Evolutionary conservation across 108 stramenopile species (phyloP), one percentile per base, ranked within the genome.

Genomic region (Skeletonema marinoi): DNA sequence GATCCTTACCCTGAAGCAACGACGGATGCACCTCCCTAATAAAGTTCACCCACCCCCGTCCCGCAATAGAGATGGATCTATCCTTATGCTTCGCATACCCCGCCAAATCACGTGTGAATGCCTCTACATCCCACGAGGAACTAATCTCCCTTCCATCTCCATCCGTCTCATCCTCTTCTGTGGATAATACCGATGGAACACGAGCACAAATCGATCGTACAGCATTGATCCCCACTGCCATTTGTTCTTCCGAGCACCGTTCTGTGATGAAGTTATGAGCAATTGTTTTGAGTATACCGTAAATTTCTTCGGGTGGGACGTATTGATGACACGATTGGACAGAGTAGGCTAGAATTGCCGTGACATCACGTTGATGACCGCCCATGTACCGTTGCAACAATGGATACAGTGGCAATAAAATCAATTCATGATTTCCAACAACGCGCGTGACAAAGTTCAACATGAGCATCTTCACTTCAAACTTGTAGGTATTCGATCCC

Each of bases 161-260:
- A 30, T 51, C 66, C 29, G 50, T 74, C 29, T 70, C 71, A 8
- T 88, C 87, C 7, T 93, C 89, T 56, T 96, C 95, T 44, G 87
- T 85, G 31, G 89, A 84, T 54, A 98, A 79, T 0, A 96, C 79
- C 29, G 95, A 80, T 3, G 99, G 99, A 12, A 95, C 90, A n/a
- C 98, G 77, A 8, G 78, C 66, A 68, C 90, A 85, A 73, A 99
- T 90, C 48, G 97, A 98, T 16, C 97, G 86, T 46, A 89, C 80
- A n/a, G 96, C 86, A 80, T 98, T 98, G 74, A 99, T 97, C 4
- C 99, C 99, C 7, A 99, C 95, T 5, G 98, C 96, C 90, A 99
- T 98, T 81, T 89, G 94, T 80, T 98, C 98, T 29, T 88, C 87
- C 3, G 92, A 87, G 71, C 93, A 97, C 33, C 98, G 71, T 56